phyloP scores from a whole-genome alignment of 345 rosid species.

The Eucalyptus leucophloia region DNA sequence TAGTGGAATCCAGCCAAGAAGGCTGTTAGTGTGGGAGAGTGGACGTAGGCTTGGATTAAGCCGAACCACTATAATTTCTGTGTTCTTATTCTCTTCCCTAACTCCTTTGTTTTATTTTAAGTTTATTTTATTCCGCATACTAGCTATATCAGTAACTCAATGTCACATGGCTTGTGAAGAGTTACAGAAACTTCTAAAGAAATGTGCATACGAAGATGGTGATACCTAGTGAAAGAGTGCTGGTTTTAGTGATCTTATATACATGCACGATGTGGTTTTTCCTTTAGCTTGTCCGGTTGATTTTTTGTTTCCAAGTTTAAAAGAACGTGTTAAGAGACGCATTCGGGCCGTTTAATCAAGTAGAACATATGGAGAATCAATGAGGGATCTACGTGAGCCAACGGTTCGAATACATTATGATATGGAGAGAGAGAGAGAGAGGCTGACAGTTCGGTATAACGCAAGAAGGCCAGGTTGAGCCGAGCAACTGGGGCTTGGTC shows the following conservation, averaged over 20 bases:
- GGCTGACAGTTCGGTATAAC: slow-evolving; percentile 35
- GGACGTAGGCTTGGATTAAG: too few species aligned
- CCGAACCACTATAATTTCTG: too few species aligned
- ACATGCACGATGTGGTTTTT: not conserved
- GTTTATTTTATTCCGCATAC: too few species aligned
- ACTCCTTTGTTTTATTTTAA: too few species aligned
- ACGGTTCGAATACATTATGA: not conserved
- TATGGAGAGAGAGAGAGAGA: not conserved
- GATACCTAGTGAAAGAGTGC: not conserved
- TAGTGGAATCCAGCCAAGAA: too few species aligned
- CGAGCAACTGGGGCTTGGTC: slow-evolving; percentile 5
- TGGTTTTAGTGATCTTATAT: not conserved
- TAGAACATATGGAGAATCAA: too few species aligned
- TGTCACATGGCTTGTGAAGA: not conserved
- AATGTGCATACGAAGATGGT: not conserved
- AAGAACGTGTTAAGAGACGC: not conserved
- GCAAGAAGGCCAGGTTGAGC: slow-evolving; percentile 12
- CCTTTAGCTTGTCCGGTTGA: not conserved
- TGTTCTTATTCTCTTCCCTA: too few species aligned
- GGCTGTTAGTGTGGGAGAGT: too few species aligned
- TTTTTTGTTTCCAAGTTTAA: not conserved
- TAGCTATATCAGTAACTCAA: too few species aligned
- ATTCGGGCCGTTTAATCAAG: not conserved
- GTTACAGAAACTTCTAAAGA: not conserved
- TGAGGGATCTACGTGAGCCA: too few species aligned